Evolutionary conservation across 106 monocot species (phyloP).

Genomic region (Gastrodia elata): DNA sequence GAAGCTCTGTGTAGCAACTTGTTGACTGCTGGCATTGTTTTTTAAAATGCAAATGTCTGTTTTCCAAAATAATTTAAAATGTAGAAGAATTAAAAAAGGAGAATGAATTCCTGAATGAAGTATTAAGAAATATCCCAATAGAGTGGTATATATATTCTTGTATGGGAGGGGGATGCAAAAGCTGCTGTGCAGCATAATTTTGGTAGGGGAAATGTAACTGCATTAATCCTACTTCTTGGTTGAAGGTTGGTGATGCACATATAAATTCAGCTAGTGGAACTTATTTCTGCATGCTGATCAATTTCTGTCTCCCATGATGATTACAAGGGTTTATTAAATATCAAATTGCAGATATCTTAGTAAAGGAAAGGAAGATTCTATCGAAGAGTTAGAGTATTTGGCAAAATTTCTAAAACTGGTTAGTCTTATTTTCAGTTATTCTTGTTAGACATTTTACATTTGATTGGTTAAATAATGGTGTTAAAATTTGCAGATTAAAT

Average conservation of each 20-base stretch:
- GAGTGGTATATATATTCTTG: conserved; percentile 1
- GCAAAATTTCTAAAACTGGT: conserved; percentile 75
- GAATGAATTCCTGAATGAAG: background rate
- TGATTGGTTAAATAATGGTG: background rate
- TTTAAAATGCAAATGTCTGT: background rate
- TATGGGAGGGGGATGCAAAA: background rate
- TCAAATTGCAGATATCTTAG: conserved; percentile 53
- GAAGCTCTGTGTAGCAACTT: background rate
- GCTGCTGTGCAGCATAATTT: background rate
- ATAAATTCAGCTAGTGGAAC: background rate
- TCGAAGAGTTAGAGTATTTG: conserved; percentile 31
- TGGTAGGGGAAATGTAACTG: background rate
- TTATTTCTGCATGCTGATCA: background rate
- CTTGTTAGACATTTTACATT: background rate
- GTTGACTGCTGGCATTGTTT: background rate
- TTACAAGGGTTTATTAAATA: background rate
- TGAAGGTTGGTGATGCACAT: background rate
- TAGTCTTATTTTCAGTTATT: conserved; percentile 15
- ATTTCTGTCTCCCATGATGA: background rate
- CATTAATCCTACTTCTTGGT: background rate
- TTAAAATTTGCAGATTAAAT: conserved; percentile 68
- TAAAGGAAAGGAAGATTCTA: conserved; percentile 33
- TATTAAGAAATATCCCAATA: background rate
- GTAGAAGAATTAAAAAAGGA: background rate
- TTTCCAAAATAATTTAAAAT: background rate